Evolutionary conservation across 805 yeast genomes (phyloP).

Genomic region (Saccharomycopsis lassenensis): DNA sequence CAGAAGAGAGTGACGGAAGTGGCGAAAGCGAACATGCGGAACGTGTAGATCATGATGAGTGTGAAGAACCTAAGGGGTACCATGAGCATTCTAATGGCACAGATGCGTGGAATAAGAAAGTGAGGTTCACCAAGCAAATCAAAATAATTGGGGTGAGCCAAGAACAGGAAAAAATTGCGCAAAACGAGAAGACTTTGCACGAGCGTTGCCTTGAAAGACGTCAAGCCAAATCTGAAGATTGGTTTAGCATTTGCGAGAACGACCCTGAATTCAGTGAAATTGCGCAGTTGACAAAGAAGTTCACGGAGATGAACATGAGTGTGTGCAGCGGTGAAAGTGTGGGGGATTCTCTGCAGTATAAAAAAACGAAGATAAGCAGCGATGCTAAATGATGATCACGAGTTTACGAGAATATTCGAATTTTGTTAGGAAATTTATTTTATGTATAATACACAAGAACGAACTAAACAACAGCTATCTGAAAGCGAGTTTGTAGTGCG

Average conservation of each 20-base stretch:
- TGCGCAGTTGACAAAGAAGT: constrained; percentile 11
- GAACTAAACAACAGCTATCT: background rate
- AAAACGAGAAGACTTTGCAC: constrained; percentile 14
- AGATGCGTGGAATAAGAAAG: constrained; percentile 11
- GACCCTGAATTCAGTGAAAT: constrained; percentile 15
- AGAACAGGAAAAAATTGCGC: constrained; percentile 1
- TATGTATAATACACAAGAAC: background rate
- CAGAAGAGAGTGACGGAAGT: too few species aligned
- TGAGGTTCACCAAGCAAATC: constrained; percentile 2
- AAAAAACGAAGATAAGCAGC: background rate
- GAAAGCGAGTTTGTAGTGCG: background rate
- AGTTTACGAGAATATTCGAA: background rate
- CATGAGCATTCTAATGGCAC: too few species aligned
- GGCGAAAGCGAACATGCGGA: too few species aligned
- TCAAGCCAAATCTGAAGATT: background rate
- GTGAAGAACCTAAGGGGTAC: too few species aligned
- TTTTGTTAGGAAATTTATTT: background rate
- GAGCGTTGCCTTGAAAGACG: constrained; percentile 14
- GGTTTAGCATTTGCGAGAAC: constrained; percentile 10
- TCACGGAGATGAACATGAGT: constrained; percentile 8
- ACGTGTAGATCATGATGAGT: too few species aligned
- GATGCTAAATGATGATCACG: background rate
- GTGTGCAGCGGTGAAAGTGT: background rate
- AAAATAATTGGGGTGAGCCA: constrained; percentile 15
- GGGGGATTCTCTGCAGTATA: background rate